These are phyloP conservation scores for Sanguinoderma infundibulare DNA, from an alignment of 1,284 basidiomycete species.

Conservation along the genomic window DNA sequence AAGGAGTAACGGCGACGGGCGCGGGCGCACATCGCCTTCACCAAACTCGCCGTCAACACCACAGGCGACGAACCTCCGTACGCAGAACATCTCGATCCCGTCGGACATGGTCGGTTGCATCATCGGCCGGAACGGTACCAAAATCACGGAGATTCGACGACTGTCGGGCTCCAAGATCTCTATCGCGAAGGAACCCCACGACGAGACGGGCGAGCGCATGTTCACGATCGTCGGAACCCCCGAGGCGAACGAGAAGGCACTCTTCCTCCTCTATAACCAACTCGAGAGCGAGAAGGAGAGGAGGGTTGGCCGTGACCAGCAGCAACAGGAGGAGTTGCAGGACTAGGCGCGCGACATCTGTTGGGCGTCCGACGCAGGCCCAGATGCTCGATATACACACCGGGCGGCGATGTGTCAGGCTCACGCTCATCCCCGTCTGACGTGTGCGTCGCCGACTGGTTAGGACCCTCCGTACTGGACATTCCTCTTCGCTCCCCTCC, in stretches of 20 bases:
- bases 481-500: background rate
- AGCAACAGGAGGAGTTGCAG: constrained; percentile 55
- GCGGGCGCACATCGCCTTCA: constrained; percentile 66
- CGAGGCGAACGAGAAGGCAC: constrained; percentile 95
- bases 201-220: constrained; percentile 98
- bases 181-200: constrained; percentile 98
- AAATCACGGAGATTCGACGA: constrained; percentile 98
- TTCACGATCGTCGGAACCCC: constrained; percentile 98
- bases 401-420: constrained; percentile 6
- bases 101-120: constrained; percentile 99
- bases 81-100: constrained; percentile 99
- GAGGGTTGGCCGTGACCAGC: constrained; percentile 79
- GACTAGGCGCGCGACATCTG: constrained; percentile 27
- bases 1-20: constrained; percentile 55
- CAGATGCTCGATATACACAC: constrained; percentile 16
- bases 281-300: constrained; percentile 96
- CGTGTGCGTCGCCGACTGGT: background rate
- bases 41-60: constrained; percentile 61
- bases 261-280: constrained; percentile 97
- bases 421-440: background rate
- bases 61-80: constrained; percentile 82
- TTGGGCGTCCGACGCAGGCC: constrained; percentile 11
- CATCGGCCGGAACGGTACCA: constrained; percentile 95
- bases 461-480: constrained; percentile 1
- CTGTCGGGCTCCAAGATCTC: constrained; percentile 96